phyloP scores from a whole-genome alignment of 495 filamentous ascomycete species.

The Hyaloscypha hepaticicola region DNA sequence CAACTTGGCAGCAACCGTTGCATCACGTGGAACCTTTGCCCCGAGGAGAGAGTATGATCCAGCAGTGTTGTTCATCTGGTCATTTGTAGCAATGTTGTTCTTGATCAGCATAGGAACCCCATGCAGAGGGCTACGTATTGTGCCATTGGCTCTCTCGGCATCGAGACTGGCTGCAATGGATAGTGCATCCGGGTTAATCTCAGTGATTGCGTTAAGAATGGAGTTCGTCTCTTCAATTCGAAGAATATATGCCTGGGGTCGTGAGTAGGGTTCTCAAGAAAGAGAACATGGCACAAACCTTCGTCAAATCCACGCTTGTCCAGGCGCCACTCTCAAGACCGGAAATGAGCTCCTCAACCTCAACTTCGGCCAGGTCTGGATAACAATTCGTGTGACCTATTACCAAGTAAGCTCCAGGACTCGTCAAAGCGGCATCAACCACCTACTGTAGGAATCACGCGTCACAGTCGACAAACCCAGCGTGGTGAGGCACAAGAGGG shows the following conservation, averaged over 20 bases:
- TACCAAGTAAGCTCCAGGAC: background rate
- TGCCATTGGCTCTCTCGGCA: slow-evolving; percentile 53
- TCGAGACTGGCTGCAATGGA: slow-evolving; percentile 58
- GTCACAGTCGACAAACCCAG: background rate
- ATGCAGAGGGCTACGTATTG: slow-evolving; percentile 60
- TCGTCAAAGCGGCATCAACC: background rate
- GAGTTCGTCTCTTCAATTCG: slow-evolving; percentile 44
- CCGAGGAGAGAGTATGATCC: slow-evolving; percentile 40
- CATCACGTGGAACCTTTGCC: slow-evolving; percentile 34
- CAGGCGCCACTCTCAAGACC: slow-evolving; percentile 51
- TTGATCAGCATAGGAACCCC: slow-evolving; percentile 74
- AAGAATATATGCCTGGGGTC: slow-evolving; percentile 39
- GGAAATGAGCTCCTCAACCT: slow-evolving; percentile 49
- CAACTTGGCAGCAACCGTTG: slow-evolving; percentile 37
- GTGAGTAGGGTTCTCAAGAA: background rate
- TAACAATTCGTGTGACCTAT: slow-evolving; percentile 34
- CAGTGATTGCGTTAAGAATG: slow-evolving; percentile 40
- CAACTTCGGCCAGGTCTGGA: slow-evolving; percentile 49
- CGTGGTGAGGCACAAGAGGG: background rate
- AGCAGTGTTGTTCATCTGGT: slow-evolving; percentile 47
- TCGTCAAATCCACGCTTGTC: slow-evolving; percentile 57
- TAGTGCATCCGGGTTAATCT: slow-evolving; percentile 49
- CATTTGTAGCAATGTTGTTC: slow-evolving; percentile 42
- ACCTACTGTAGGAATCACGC: background rate
- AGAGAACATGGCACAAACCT: slow-evolving; percentile 30